phyloP scores from a whole-genome alignment of 805 yeast genomes.

The Candida ovalis region DNA sequence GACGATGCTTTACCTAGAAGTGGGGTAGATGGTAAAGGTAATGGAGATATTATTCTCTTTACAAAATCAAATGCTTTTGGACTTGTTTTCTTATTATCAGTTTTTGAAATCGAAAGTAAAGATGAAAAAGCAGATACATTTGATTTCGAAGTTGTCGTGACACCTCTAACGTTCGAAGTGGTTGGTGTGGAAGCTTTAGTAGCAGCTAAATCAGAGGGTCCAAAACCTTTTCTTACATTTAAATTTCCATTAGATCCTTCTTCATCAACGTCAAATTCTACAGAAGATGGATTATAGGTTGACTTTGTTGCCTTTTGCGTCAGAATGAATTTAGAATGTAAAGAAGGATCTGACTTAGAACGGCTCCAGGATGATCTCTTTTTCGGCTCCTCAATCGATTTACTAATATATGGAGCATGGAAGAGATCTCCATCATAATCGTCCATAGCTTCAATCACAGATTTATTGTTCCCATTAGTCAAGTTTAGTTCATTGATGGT shows the following conservation, averaged over 20 bases:
- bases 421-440: constrained; percentile 63
- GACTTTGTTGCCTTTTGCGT: constrained; percentile 1
- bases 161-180: constrained; percentile 33
- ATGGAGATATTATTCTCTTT: constrained; percentile 31
- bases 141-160: constrained; percentile 32
- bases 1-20: constrained; percentile 8
- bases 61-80: constrained; percentile 29
- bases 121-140: constrained; percentile 39
- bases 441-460: constrained; percentile 60
- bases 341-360: background rate
- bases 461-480: constrained; percentile 26
- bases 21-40: constrained; percentile 19
- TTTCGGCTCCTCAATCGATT: background rate
- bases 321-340: background rate
- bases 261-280: background rate
- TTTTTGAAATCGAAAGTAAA: constrained; percentile 32
- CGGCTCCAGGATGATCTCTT: background rate
- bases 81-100: constrained; percentile 12
- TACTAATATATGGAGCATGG: constrained; percentile 6
- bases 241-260: background rate
- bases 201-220: constrained; percentile 20
- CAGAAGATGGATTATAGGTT: background rate
- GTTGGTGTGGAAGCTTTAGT: constrained; percentile 29
- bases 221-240: constrained; percentile 12
- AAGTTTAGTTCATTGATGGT: constrained; percentile 56